Conservation (phyloP, 495 filamentous ascomycete species). For the Penicillium manginii region DNA sequence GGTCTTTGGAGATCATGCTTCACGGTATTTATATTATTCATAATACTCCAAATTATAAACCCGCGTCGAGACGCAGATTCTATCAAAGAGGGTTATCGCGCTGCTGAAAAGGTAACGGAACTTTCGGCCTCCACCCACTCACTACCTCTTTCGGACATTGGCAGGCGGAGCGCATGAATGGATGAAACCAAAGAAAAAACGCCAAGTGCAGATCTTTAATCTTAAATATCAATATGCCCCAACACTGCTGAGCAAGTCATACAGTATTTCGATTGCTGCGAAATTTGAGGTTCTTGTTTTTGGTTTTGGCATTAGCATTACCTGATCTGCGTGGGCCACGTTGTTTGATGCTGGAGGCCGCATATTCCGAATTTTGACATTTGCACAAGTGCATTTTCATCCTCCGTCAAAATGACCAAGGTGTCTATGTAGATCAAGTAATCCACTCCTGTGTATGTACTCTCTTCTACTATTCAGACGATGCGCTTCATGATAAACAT, state of each 20-base stretch:
- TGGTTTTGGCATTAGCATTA: not conserved
- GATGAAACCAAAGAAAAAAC: not conserved
- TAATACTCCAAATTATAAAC: not conserved
- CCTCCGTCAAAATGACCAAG: no score
- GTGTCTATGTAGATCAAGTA: no score
- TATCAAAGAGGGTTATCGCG: not conserved
- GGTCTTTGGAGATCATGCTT: not conserved
- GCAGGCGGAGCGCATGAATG: not conserved
- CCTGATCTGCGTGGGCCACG: not conserved
- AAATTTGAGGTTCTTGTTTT: not conserved
- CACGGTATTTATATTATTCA: not conserved
- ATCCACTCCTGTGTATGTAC: not conserved
- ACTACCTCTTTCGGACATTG: not conserved
- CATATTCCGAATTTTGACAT: no score
- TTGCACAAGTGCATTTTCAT: no score
- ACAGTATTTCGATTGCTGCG: not conserved
- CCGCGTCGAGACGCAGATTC: not conserved
- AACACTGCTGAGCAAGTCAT: no score
- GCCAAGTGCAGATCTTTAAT: not conserved
- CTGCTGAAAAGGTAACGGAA: conserved; percentile 3
- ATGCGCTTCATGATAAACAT: not conserved
- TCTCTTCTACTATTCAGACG: not conserved
- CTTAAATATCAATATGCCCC: not conserved
- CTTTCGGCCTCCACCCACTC: not conserved
- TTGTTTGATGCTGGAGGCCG: no score